These are phyloP conservation scores for Solanum aculeatissimum DNA, from an alignment of 305 asterid species.

Conservation along the genomic window DNA sequence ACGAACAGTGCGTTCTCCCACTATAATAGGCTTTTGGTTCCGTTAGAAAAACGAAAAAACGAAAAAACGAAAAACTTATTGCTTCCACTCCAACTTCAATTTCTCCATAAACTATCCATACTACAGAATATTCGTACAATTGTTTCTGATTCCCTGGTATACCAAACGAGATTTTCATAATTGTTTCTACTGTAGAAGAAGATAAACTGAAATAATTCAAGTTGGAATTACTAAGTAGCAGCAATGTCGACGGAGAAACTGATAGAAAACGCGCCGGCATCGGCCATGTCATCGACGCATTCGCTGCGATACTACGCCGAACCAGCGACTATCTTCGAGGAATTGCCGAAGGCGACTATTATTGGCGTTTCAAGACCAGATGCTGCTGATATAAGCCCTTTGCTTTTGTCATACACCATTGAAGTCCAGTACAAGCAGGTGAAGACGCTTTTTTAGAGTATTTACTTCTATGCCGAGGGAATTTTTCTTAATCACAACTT, in stretches of 20 bases:
- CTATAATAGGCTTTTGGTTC: slow-evolving; percentile 12
- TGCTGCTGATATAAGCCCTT: slow-evolving; percentile 70
- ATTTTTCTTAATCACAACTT: not conserved
- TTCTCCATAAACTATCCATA: not conserved
- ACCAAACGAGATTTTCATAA: not conserved
- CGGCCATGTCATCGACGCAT: slow-evolving; percentile 36
- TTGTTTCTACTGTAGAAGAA: not conserved
- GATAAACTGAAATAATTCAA: not conserved
- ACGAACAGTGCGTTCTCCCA: slow-evolving; percentile 1
- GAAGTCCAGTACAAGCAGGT: slow-evolving; percentile 82
- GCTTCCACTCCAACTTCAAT: not conserved
- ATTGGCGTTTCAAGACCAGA: slow-evolving; percentile 72
- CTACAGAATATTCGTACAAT: not conserved
- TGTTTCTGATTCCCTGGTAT: not conserved
- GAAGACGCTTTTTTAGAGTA: not conserved
- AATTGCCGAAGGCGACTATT: slow-evolving; percentile 62
- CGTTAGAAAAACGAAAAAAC: not conserved
- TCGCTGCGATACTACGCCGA: slow-evolving; percentile 38
- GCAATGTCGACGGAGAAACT: slow-evolving; percentile 69
- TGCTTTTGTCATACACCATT: slow-evolving; percentile 79
- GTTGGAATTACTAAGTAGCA: not conserved
- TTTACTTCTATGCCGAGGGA: not conserved
- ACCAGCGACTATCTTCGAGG: slow-evolving; percentile 51
- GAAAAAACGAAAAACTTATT: not conserved
- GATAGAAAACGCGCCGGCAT: slow-evolving; percentile 14